These are phyloP conservation scores for Rhodomyrtus tomentosa DNA, from an alignment of 345 rosid species.

Conservation along the genomic window DNA sequence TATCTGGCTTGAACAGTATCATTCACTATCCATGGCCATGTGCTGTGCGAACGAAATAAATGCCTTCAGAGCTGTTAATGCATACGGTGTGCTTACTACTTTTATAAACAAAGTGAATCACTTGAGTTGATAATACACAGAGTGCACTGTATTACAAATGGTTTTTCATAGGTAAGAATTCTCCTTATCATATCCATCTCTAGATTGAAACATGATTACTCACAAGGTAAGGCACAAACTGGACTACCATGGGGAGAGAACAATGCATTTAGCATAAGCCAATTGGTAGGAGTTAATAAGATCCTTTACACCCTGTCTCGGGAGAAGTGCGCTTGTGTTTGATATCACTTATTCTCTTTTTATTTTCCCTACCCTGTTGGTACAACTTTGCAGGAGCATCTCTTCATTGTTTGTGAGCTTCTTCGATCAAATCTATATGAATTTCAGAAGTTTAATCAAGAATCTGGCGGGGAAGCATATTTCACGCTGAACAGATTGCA, in stretches of 20 bases:
- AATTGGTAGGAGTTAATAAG: neutral
- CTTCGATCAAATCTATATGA: constrained; percentile 80
- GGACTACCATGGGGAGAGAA: neutral
- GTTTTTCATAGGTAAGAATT: neutral
- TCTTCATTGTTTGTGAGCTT: constrained; percentile 92
- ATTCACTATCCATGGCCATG: neutral
- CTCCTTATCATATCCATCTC: neutral
- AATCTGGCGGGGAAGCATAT: constrained; percentile 71
- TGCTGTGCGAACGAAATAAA: neutral
- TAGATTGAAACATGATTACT: neutral
- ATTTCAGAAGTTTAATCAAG: constrained; percentile 81
- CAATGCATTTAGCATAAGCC: neutral
- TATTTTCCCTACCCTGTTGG: neutral
- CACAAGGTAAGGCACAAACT: neutral
- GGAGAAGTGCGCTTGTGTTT: neutral
- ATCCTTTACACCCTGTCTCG: neutral
- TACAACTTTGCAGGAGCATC: constrained; percentile 59
- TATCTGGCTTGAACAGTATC: neutral
- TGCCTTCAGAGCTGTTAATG: neutral
- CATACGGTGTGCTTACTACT: neutral
- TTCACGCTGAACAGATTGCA: constrained; percentile 63
- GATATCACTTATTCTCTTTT: neutral
- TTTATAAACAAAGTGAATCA: neutral
- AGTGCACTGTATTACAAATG: neutral
- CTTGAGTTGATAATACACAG: neutral